Evolutionary conservation across 2,329 filamentous ascomycete genomes (phyloP), one percentile per base, ranked within the genome.

Genomic region (Colletotrichum sp.): DNA sequence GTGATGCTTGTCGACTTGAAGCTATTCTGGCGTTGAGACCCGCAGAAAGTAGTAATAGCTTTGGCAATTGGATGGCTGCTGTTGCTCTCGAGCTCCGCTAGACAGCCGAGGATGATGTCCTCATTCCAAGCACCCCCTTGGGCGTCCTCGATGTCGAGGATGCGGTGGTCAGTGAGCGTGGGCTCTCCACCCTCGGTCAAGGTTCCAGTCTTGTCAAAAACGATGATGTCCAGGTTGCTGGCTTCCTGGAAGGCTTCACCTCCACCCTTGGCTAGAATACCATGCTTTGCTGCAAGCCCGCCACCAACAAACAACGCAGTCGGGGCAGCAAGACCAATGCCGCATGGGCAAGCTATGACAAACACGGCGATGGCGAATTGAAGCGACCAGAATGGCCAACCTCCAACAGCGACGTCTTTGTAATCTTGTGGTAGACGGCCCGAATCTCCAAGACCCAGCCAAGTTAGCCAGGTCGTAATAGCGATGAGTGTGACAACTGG

Each of bases 121-220:
- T 52, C 44, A 79, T 6, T 92, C 78, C 55, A 60, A 64, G 13
- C 44, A 34, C 79, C 79, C 21, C 26, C 6, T 12, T 16, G 21
- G n/a, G 55, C 76, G 4, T 80, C 79, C 8, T 80, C 80, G 28
- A 80, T 80, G 32, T 83, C 84, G 1, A 84, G 83, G 52, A 87
- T 88, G 5, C 90, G 68, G 60, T 84, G 80, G 77, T 92, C 89
- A 0, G 92, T 94, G 26, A 96, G 92, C 30, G 88, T 90, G 0
- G 95, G 94, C 78, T 95, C 92, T 6, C 93, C 94, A 6, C 94
- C 88, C 79, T 93, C 87, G 0, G 95, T 97, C 76, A 98, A 86
- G 0, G 95, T 98, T 2, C 95, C 95, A 0, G 95, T 98, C 88
- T 98, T 97, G 88, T 98, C 95, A 81, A 98, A 97, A 1, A 97